A percentile compares a stretch with the other conserved stretches of the same genome.
These are phyloP conservation scores for Lactarius psammicola DNA, from an alignment of 768 basidiomycete species.

Conservation along the genomic window DNA sequence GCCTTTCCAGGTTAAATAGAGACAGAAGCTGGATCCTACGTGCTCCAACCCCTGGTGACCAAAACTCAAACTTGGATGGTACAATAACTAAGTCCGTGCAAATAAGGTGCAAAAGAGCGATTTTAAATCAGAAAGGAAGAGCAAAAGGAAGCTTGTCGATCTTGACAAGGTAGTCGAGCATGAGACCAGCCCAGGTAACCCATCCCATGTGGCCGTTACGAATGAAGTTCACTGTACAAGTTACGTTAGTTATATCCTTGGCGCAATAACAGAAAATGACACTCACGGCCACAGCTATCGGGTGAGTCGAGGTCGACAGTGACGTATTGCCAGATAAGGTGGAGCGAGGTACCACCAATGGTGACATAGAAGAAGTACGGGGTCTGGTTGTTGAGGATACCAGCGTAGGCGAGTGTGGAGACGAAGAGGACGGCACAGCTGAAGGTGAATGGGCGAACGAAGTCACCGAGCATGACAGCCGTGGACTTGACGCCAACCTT, in stretches of 20 bases:
- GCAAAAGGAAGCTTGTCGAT: constrained; percentile 24
- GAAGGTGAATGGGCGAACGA: constrained; percentile 57
- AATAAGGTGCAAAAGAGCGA: neutral
- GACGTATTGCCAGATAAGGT: constrained; percentile 32
- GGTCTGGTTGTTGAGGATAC: constrained; percentile 41
- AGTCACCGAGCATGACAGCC: constrained; percentile 66
- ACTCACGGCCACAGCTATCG: constrained; percentile 29
- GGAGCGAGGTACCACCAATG: constrained; percentile 29
- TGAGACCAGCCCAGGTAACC: constrained; percentile 30
- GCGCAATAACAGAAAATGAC: neutral
- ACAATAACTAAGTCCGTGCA: constrained; percentile 2
- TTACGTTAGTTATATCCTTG: neutral
- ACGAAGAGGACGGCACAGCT: constrained; percentile 54
- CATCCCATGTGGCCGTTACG: constrained; percentile 30
- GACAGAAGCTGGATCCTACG: neutral
- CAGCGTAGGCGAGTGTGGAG: constrained; percentile 50
- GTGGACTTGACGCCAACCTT: constrained; percentile 72
- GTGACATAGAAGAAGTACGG: constrained; percentile 29
- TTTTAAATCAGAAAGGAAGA: constrained; percentile 13
- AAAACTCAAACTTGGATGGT: neutral
- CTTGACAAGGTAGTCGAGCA: constrained; percentile 30
- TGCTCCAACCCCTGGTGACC: constrained; percentile 1
- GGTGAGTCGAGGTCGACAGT: constrained; percentile 30
- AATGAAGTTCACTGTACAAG: constrained; percentile 23
- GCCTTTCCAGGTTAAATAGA: neutral